phyloP scores from a whole-genome alignment of 768 basidiomycete genomes.

The Neoboletus magnificus region DNA sequence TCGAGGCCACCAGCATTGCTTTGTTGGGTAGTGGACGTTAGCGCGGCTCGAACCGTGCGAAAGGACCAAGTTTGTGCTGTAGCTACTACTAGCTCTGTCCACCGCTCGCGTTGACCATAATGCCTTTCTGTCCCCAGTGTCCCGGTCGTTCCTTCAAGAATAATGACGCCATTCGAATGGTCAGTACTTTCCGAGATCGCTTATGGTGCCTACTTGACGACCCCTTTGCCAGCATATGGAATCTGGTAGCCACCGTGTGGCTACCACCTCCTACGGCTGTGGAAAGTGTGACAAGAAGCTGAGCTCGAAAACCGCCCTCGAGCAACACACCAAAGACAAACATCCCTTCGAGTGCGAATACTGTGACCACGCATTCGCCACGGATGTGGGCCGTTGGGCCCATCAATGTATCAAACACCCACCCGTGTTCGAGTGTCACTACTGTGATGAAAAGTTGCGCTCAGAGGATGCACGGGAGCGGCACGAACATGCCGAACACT shows the following conservation, averaged over 20 bases:
- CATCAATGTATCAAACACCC: slow-evolving; percentile 16
- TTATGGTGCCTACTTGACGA: neutral
- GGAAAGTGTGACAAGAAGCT: slow-evolving; percentile 5
- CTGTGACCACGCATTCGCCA: slow-evolving; percentile 12
- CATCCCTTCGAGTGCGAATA: slow-evolving; percentile 17
- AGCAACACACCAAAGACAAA: slow-evolving; percentile 13
- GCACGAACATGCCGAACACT: slow-evolving; percentile 14
- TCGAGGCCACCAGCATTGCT: too few relatives aligned
- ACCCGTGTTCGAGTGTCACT: slow-evolving; percentile 6
- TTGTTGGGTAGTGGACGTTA: too few relatives aligned
- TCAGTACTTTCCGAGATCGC: slow-evolving; percentile 3
- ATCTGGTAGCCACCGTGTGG: slow-evolving; percentile 6
- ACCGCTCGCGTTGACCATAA: neutral
- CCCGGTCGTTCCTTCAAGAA: slow-evolving; percentile 17
- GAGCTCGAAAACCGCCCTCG: slow-evolving; percentile 5
- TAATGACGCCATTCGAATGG: slow-evolving; percentile 5
- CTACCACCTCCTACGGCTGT: neutral
- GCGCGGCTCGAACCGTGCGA: slow-evolving; percentile 15
- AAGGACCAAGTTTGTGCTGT: neutral
- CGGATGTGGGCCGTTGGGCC: neutral
- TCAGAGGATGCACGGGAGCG: neutral
- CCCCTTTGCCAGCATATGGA: slow-evolving; percentile 9
- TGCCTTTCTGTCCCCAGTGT: slow-evolving; percentile 21
- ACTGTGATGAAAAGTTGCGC: slow-evolving; percentile 1
- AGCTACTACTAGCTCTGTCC: neutral